These are phyloP conservation scores for Ophiostoma quercus DNA, from an alignment of 2,329 filamentous ascomycete genomes.

Conservation along the genomic window DNA sequence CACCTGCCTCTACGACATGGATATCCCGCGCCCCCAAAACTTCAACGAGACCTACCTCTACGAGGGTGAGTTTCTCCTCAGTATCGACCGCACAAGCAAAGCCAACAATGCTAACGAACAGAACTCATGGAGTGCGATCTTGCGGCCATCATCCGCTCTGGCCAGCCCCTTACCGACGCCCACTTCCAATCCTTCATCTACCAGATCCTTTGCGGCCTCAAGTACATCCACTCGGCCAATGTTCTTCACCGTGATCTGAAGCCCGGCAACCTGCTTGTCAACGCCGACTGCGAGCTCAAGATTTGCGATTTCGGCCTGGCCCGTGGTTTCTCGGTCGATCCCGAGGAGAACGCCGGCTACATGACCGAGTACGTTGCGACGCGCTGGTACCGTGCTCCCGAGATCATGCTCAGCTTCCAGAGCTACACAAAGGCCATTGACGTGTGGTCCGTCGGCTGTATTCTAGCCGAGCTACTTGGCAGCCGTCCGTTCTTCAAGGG, in stretches of 20 bases:
- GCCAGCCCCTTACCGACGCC: conserved; percentile 93
- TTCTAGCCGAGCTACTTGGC: conserved; percentile 90
- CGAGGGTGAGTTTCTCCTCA: conserved; percentile 57
- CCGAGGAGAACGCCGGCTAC: conserved; percentile 96
- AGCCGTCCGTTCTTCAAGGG: conserved; percentile 99
- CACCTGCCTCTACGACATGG: conserved; percentile 98
- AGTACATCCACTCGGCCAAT: conserved; percentile 98
- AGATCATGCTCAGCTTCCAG: conserved; percentile 99
- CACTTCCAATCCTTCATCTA: conserved; percentile 99
- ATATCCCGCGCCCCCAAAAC: conserved; percentile 92
- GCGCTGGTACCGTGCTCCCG: conserved; percentile 88
- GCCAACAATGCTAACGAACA: conserved; percentile 36
- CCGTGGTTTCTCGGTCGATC: conserved; percentile 92
- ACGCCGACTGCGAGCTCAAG: conserved; percentile 98
- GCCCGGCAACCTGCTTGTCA: conserved; percentile 93
- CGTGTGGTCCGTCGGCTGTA: conserved; percentile 98
- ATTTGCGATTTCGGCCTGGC: conserved; percentile 98
- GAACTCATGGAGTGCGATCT: conserved; percentile 99
- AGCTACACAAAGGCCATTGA: conserved; percentile 99
- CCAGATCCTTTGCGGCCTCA: conserved; percentile 96
- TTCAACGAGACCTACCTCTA: conserved; percentile 99
- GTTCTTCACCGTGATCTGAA: conserved; percentile 96
- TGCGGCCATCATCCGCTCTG: conserved; percentile 94
- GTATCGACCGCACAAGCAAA: background rate
- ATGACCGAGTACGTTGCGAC: conserved; percentile 99